Evolutionary conservation across 495 filamentous ascomycete genomes (phyloP).

Genomic region (Talaromyces liani): DNA sequence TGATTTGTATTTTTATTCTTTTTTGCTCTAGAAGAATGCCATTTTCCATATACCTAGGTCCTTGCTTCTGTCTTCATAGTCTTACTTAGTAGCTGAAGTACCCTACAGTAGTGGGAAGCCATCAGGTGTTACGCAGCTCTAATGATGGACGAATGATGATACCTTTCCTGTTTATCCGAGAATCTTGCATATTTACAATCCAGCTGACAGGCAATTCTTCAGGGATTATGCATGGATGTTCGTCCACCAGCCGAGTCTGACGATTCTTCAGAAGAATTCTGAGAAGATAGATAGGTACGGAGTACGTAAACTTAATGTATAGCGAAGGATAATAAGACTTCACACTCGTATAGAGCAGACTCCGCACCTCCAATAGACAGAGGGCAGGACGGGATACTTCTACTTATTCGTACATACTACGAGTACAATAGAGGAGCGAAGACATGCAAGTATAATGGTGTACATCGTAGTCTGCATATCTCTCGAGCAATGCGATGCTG

Average conservation of each 20-base stretch:
- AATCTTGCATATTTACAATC: not conserved
- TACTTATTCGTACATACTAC: too few relatives aligned
- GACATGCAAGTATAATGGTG: not conserved
- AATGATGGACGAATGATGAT: not conserved
- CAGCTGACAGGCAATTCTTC: not conserved
- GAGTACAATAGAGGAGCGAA: not conserved
- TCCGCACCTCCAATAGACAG: not conserved
- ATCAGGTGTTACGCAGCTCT: not conserved
- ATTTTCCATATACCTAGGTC: not conserved
- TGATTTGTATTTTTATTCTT: not conserved
- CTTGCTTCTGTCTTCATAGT: not conserved
- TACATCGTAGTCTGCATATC: not conserved
- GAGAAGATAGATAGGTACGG: too few relatives aligned
- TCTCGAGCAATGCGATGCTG: not conserved
- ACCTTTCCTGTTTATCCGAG: not conserved
- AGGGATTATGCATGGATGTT: not conserved
- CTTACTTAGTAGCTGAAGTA: not conserved
- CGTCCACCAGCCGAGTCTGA: not conserved
- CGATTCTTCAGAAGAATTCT: not conserved
- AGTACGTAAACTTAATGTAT: not conserved
- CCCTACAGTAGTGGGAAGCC: not conserved
- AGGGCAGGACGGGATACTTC: not conserved
- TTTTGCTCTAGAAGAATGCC: constrained; percentile 1
- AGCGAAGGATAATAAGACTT: not conserved
- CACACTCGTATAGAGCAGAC: not conserved